Base-by-base conservation (phyloP, 805 yeast species). In the Suhomyces vadensis region DNA sequence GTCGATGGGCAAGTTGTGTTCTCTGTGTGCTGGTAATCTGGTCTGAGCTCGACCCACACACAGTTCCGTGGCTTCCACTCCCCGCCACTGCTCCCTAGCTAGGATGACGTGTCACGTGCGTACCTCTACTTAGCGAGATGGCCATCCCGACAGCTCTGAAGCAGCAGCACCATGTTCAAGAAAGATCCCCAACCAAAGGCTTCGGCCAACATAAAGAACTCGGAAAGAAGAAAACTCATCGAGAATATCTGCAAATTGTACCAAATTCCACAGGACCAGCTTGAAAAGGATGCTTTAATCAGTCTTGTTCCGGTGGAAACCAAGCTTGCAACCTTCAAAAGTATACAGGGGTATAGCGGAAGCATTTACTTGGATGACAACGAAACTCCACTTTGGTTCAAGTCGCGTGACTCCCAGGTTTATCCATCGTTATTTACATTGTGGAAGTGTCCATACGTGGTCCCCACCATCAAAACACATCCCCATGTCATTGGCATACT, bases 391-490 rank as follows among this genome's bases (percentile, higher is more conserved):
- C 58, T 84, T 0, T 89, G 92, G 87, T 79, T 90, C 62, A 75
- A 79, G 44, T 61, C 77, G 1, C 71, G 81, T 46, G 85, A 82
- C 57, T 71, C 75, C 1, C 70, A 64, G 16, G 48, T 75, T 24
- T 69, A 81, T 41, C 98, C 99, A 0, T 79, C 96, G 0, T 66
- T 87, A 1, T 86, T 73, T 57, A 81, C 88, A 0, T 61, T 84
- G 31, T 87, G 96, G 94, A 71, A 72, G 19, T 74, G 78, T 29
- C 89, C 91, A 0, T 77, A 66, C 47, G 43, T 88, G 9, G 52
- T 89, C 17, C 96, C 96, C 0, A 59, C 75, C 0, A 78, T 91
- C 2, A 64, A 69, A 45, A 91, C 97, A 0, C 90, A 87, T 58
- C 78, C 78, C 9, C 79, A 75, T 52, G 96, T 92, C 1, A 73